Evolutionary conservation across 805 yeast species (phyloP).

Genomic region (Yarrowia bubula): DNA sequence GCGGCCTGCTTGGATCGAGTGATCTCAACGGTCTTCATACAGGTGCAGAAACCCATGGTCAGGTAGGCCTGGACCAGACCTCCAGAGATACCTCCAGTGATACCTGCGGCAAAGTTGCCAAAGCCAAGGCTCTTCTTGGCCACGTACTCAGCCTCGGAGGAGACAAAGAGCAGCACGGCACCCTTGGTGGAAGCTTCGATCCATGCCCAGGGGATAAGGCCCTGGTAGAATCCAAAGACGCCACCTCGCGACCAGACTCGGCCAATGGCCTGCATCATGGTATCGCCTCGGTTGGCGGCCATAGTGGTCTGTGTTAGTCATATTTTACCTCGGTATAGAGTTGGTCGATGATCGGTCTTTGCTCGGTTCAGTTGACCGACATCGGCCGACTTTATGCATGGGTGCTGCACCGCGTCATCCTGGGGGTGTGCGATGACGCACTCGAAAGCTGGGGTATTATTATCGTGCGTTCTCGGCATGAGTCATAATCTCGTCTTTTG

Average conservation of each 20-base stretch:
- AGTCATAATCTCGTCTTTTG: not conserved
- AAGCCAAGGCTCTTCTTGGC: constrained; percentile 56
- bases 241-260: constrained; percentile 95
- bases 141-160: constrained; percentile 86
- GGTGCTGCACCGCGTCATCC: not conserved
- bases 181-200: constrained; percentile 99
- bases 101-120: constrained; percentile 76
- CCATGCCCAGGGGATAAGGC: constrained; percentile 99
- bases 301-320: constrained; percentile 67
- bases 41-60: constrained; percentile 96
- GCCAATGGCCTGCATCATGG: constrained; percentile 63
- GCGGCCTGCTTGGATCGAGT: constrained; percentile 79
- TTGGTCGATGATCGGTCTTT: not conserved
- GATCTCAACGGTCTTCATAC: constrained; percentile 98
- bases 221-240: constrained; percentile 87
- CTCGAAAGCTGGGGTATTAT: constrained; percentile 20
- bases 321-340: not conserved
- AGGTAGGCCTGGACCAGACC: constrained; percentile 96
- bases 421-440: constrained; percentile 20
- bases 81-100: constrained; percentile 93
- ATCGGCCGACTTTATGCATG: constrained; percentile 17
- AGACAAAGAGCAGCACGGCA: constrained; percentile 88
- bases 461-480: constrained; percentile 1
- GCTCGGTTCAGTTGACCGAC: not conserved
- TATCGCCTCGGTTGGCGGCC: constrained; percentile 89